Base-by-base conservation (phyloP, 768 basidiomycete species). In the Ramaria sp. region DNA sequence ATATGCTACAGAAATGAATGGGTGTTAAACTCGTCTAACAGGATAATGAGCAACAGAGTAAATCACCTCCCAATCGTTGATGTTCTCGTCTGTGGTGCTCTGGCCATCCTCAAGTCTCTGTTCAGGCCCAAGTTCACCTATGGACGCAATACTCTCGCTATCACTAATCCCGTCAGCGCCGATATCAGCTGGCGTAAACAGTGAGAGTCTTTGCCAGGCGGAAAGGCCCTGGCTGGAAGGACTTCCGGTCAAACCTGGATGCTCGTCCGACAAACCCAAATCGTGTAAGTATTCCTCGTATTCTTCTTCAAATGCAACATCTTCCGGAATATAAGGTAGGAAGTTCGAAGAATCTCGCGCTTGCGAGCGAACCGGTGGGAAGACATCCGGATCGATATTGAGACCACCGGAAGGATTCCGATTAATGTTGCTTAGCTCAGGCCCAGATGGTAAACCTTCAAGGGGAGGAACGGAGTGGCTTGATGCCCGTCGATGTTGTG, bases 241-340 rank as follows among this genome's bases (percentile, higher is more conserved):
- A 51, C 66, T 59, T 20, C 60, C 67, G 49, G 66, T 63, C 51
- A 62, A 45, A 7, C 59, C 67, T 37, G 73, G 71, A 54, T 78
- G 74, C 48, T 81, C 79, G 54, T 86, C 84, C 3, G 83, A 79
- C 76, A 79, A 86, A 17, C 86, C 87, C 22, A 93, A 72, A 65
- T 91, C 91, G n/a, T 85, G 89, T 27, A 98, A 73, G 63, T 95
- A 92, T 65, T 95, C 93, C 68, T 97, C 94, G 65, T 96, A 98
- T 65, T 96, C 94, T 66, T 92, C 91, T 65, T 97, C 94, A 62
- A 93, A 94, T 0, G 91, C 92, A 59, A 91, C 87, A 63, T 92
- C 89, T 67, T 98, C 95, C 1, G 90, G 86, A 41, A 89, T 91
- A 67, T 91, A 96, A 15, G 91, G 91, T 20, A 92, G 75, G 73